These are phyloP conservation scores for Coniella vitis DNA, from an alignment of 2,329 filamentous ascomycete genomes.

Conservation along the genomic window DNA sequence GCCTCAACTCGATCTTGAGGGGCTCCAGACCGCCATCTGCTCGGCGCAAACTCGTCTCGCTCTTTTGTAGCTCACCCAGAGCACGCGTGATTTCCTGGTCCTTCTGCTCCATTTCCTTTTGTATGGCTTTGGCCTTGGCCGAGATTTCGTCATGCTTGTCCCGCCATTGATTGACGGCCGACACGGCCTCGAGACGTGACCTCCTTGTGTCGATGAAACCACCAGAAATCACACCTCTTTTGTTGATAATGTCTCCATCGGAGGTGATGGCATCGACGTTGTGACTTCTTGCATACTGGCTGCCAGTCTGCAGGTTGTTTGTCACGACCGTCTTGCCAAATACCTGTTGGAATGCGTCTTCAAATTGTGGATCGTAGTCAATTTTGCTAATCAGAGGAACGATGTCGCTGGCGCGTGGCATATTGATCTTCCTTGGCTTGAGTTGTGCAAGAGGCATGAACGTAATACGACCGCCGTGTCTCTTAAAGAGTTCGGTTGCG, in stretches of 20 bases:
- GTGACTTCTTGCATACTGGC: slow-evolving; percentile 87
- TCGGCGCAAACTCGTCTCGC: slow-evolving; percentile 39
- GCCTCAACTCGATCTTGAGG: slow-evolving; percentile 67
- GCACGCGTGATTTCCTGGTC: slow-evolving; percentile 86
- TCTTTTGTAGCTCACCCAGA: slow-evolving; percentile 62
- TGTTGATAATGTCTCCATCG: slow-evolving; percentile 91
- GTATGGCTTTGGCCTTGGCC: slow-evolving; percentile 58
- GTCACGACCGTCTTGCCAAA: slow-evolving; percentile 96
- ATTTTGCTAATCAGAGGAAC: slow-evolving; percentile 83
- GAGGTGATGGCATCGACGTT: slow-evolving; percentile 89
- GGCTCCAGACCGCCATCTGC: slow-evolving; percentile 79
- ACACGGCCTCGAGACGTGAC: slow-evolving; percentile 81
- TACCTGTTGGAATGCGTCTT: slow-evolving; percentile 85
- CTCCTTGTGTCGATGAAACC: slow-evolving; percentile 83
- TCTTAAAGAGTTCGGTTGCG: slow-evolving; percentile 70
- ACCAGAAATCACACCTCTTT: slow-evolving; percentile 90
- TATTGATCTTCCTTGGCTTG: slow-evolving; percentile 60
- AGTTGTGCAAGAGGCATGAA: slow-evolving; percentile 90
- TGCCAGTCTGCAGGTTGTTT: slow-evolving; percentile 77
- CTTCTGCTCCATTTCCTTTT: slow-evolving; percentile 64
- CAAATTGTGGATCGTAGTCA: slow-evolving; percentile 67
- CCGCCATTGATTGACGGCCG: slow-evolving; percentile 66
- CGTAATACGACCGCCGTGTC: slow-evolving; percentile 79
- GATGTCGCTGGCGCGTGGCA: slow-evolving; percentile 81
- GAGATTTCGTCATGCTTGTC: slow-evolving; percentile 64